phyloP scores from a whole-genome alignment of 2,329 filamentous ascomycete species.

The Iodosphaeria phyllophila region DNA sequence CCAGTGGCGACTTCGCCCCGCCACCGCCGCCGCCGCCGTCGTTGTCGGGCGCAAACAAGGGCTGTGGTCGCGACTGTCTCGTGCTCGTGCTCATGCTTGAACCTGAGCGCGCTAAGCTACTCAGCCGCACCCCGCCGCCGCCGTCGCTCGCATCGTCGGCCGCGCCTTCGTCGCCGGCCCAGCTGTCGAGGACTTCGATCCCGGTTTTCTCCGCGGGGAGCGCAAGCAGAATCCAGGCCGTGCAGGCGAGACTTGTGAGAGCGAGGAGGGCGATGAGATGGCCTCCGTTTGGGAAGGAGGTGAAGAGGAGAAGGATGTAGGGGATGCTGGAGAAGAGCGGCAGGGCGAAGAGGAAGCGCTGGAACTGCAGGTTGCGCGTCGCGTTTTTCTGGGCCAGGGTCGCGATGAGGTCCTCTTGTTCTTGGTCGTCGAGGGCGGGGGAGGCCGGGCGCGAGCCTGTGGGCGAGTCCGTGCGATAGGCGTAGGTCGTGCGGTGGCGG shows the following conservation, averaged over 20 bases:
- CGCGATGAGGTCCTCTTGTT: conserved; percentile 46
- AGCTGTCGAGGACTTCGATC: conserved; percentile 13
- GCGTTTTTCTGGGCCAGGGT: conserved; percentile 35
- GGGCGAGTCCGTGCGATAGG: conserved; percentile 46
- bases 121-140: too few species aligned
- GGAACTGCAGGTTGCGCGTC: conserved; percentile 37
- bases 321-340: conserved; percentile 35
- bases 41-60: conserved; percentile 3
- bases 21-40: too few species aligned
- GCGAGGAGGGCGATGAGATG: conserved; percentile 36
- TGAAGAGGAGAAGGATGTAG: conserved; percentile 32
- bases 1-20: conserved; percentile 24
- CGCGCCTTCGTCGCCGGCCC: conserved; percentile 2
- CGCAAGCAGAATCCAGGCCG: conserved; percentile 38
- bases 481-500: conserved; percentile 59
- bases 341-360: conserved; percentile 37
- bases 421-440: conserved; percentile 22
- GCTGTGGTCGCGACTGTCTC: conserved; percentile 5
- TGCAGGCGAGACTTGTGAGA: conserved; percentile 43
- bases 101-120: background rate
- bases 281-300: too few species aligned
- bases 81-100: conserved; percentile 4
- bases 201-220: conserved; percentile 36
- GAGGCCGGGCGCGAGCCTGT: conserved; percentile 12
- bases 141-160: background rate